Evolutionary conservation across 1,284 basidiomycete genomes (phyloP).

Genomic region (Boletus semigastroideus): DNA sequence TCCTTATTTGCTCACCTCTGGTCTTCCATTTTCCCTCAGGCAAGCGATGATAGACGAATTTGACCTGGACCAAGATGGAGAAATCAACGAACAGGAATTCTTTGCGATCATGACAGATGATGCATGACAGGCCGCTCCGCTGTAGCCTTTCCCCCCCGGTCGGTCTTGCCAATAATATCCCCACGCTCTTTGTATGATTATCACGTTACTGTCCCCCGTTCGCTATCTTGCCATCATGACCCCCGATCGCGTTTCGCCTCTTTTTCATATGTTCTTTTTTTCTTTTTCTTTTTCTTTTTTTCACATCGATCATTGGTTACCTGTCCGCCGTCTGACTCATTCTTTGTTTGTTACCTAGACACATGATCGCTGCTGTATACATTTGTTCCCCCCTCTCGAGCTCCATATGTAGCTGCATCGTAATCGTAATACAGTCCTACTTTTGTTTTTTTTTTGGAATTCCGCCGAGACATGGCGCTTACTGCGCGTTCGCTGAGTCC

Average conservation of each 20-base stretch:
- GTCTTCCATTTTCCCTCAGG: constrained; percentile 46
- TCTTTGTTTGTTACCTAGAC: constrained; percentile 13
- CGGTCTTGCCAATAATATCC: not conserved
- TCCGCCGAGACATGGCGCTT: constrained; percentile 23
- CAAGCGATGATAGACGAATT: constrained; percentile 99
- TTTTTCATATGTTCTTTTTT: constrained; percentile 15
- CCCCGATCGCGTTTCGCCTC: constrained; percentile 18
- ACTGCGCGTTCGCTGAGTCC: constrained; percentile 17
- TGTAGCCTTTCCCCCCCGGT: not conserved
- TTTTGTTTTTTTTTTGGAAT: constrained; percentile 1
- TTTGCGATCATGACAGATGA: constrained; percentile 98
- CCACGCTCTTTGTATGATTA: constrained; percentile 11
- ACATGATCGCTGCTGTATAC: constrained; percentile 26
- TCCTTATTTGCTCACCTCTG: constrained; percentile 36
- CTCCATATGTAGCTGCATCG: constrained; percentile 15
- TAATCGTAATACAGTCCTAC: constrained; percentile 15
- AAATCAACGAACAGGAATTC: constrained; percentile 94
- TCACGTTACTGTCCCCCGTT: constrained; percentile 6
- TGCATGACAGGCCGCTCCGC: constrained; percentile 40
- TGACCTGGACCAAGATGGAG: constrained; percentile 97
- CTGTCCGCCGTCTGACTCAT: constrained; percentile 19
- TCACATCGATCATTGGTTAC: constrained; percentile 24
- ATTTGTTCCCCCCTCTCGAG: constrained; percentile 1
- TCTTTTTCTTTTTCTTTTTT: constrained; percentile 22
- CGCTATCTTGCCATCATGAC: constrained; percentile 12